Evolutionary conservation across 202 grass and related monocot species (phyloP), one percentile per base, ranked within the genome.

Genomic region (Cymbopogon flexuosus): DNA sequence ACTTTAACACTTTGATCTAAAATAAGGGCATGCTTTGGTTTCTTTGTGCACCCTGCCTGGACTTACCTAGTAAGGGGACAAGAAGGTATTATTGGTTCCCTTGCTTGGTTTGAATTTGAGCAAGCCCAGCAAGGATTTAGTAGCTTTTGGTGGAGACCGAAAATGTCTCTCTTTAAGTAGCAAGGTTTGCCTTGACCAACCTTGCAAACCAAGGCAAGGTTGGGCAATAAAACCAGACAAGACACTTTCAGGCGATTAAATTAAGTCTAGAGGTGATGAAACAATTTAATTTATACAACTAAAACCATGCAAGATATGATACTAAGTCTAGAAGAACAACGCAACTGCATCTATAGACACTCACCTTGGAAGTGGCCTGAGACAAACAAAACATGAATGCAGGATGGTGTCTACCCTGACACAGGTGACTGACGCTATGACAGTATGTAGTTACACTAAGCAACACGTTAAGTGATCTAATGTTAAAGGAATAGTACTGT

Each of bases 311-410:
- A 47, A 36, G 52, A 69, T 8, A 24, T 57, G 60, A 68, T 45
- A 39, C 39, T 56, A 31, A 22, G 23, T 43, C 58, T 6, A 84
- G 62, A 33, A 39, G 33, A 68, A 29, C 2, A 15, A 75, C 69
- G 51, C 24, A 75, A 54, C 70, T 47, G 65, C 39, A 60, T 68
- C 24, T 57, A 80, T 18, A 67, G 24, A 27, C 59, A 68, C 8
- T 65, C 39, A 22, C 22, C 21, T 29, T 75, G 33, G 22, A 68
- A 77, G 37, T 36, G 22, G 34, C 15, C 47, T 47, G 5, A 43
- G 11, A 70, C 22, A 42, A 37, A 73, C 3, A 79, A 45, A 72
- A 72, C 57, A 78, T 54, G 58, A 82, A 73, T 78, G 46, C 10
- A 19, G 6, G n/a, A 3, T 66, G 35, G 27, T 80, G 35, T 58